A percentile compares a stretch with the other conserved stretches of the same genome.
phyloP scores from a whole-genome alignment of 257 asterid genomes.

The Henckelia pumila region DNA sequence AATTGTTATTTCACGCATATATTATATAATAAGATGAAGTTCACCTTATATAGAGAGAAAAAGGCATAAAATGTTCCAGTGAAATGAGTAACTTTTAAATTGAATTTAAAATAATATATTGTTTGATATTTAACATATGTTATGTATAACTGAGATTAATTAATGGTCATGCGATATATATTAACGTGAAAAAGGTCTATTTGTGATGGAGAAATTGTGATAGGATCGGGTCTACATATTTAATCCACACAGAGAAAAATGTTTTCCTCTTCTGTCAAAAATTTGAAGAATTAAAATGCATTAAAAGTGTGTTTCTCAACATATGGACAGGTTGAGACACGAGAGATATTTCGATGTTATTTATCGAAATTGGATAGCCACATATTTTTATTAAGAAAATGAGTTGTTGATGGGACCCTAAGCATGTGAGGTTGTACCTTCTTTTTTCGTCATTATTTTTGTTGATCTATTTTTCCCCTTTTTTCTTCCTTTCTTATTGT shows the following conservation, averaged over 20 bases:
- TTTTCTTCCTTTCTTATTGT: slow-evolving; percentile 16
- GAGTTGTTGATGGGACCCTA: slow-evolving; percentile 44
- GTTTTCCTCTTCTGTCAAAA: slow-evolving; percentile 1
- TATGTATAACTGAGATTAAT: no score
- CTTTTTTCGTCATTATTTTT: slow-evolving; percentile 23
- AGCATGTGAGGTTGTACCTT: slow-evolving; percentile 37
- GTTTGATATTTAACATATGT: no score
- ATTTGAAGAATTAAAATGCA: slow-evolving; percentile 3
- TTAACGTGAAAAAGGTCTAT: no score
- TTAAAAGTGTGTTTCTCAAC: slow-evolving; percentile 9
- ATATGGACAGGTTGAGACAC: slow-evolving; percentile 34
- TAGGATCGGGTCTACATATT: slow-evolving; percentile 17
- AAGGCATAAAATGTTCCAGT: no score
- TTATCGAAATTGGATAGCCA: slow-evolving; percentile 35
- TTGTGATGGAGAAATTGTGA: slow-evolving; percentile 18
- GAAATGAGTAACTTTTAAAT: no score
- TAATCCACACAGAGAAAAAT: slow-evolving; percentile 7
- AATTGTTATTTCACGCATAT: no score
- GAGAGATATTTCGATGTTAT: slow-evolving; percentile 31
- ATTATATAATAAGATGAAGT: no score
- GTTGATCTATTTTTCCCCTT: background rate
- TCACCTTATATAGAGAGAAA: no score
- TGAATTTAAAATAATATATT: no score
- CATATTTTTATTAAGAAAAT: slow-evolving; percentile 31
- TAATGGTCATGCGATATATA: no score